phyloP scores from a whole-genome alignment of 2,329 filamentous ascomycete species.

The Cladobotryum protrusum region DNA sequence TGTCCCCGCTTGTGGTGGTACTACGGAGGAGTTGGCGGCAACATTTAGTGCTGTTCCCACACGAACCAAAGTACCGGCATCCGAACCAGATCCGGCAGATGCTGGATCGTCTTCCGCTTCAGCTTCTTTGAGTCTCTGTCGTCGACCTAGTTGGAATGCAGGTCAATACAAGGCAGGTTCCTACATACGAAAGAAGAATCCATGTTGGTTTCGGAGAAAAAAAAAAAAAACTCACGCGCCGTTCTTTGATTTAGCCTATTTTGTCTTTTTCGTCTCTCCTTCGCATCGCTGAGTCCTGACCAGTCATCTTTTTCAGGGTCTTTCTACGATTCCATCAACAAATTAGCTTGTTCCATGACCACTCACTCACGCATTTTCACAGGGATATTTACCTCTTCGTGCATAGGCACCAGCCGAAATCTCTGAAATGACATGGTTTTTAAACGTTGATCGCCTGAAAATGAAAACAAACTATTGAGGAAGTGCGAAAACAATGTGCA shows the following conservation, averaged over 20 bases:
- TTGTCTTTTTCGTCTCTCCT: slow-evolving; percentile 16
- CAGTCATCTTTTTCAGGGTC: slow-evolving; percentile 14
- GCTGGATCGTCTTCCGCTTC: no score
- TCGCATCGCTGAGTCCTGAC: slow-evolving; percentile 13
- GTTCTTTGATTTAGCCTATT: slow-evolving; percentile 17
- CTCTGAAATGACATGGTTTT: slow-evolving; percentile 12
- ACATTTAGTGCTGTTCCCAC: not conserved
- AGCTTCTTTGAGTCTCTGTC: no score
- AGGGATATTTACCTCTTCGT: slow-evolving; percentile 13
- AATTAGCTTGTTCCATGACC: not conserved
- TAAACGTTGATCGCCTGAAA: no score
- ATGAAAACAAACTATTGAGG: no score
- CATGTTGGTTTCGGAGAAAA: no score
- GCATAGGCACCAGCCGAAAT: slow-evolving; percentile 16
- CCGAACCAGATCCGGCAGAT: no score
- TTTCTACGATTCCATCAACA: not conserved
- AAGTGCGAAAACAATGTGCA: no score
- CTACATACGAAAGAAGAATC: no score
- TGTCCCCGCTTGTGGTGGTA: not conserved
- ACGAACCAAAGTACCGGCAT: no score
- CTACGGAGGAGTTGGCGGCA: not conserved
- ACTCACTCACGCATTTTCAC: not conserved
- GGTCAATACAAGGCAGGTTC: no score
- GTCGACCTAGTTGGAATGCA: no score
- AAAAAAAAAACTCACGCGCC: slow-evolving; percentile 11